Evolutionary conservation across 2,329 filamentous ascomycete genomes (phyloP), one percentile per base, ranked within the genome.

Genomic region (Plenodomus lindquistii): DNA sequence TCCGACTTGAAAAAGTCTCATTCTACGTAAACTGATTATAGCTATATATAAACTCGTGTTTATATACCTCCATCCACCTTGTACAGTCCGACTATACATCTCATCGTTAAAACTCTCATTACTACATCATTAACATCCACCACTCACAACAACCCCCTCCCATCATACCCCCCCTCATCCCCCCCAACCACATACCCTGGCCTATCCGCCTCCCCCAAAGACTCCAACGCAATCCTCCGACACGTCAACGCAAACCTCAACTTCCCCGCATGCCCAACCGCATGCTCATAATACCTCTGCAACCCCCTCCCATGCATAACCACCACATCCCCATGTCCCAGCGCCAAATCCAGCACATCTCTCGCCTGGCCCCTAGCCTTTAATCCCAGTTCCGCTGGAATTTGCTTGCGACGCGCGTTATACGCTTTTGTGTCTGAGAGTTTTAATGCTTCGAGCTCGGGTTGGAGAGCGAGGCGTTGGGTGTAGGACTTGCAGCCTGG

Each of bases 301-400:
- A 88, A 81, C 0, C 73, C 70, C 0, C 71, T 71, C 0, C 84
- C 85, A 55, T 85, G 79, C 84, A 87, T 87, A 16, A 87, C 72
- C 2, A 84, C 77, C 10, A 87, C 79, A 60, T 88, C 85, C 0
- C 85, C 85, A 62, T 88, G 85, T 7, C 77, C 73, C 3, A 88
- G 69, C 1, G 73, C 69, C 60, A 84, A 64, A 1, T 67, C 73
- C 13, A 83, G 69, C 54, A 69, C 66, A 3, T 68, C 66, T n/a
- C 50, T 70, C 22, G 60, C 57, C 27, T 67, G 60, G 2, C 65
- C 60, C 15, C 63, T 67, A 8, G 60, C 51, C 39, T 59, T 65
- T 2, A 76, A 46, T 0, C 59, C 60, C 1, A 79, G 52, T n/a
- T 77, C 65, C n/a, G 63, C 65, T 0, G 73, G 68, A 0, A 77